These are phyloP conservation scores for Microstroma glucosiphilum DNA, from an alignment of 1,284 basidiomycete species.

Conservation along the genomic window DNA sequence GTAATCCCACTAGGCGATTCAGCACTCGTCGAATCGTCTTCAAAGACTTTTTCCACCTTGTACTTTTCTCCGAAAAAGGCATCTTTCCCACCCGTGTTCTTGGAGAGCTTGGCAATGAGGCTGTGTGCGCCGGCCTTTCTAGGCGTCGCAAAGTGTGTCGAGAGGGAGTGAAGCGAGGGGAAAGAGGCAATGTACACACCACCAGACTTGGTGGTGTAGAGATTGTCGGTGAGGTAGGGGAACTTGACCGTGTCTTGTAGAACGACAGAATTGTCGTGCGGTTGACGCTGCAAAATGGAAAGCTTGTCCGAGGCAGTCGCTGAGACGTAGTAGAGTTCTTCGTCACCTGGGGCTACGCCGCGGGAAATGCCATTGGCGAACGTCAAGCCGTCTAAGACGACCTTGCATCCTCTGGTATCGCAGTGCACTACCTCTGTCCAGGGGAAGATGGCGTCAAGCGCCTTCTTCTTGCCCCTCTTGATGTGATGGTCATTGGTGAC, in stretches of 20 bases:
- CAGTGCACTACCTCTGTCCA: conserved; percentile 29
- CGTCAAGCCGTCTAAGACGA: conserved; percentile 20
- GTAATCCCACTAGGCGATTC: neutral
- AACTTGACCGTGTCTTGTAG: conserved; percentile 26
- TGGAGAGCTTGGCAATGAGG: conserved; percentile 26
- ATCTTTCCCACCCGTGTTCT: conserved; percentile 22
- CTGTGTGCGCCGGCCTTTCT: no score
- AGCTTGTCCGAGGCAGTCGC: conserved; percentile 3
- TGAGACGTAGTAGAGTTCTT: neutral
- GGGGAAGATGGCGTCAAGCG: conserved; percentile 22
- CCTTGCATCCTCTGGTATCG: conserved; percentile 36
- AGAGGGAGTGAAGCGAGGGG: neutral
- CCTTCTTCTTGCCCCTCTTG: conserved; percentile 21
- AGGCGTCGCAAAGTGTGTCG: neutral
- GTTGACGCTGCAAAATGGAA: conserved; percentile 26
- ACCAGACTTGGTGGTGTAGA: conserved; percentile 11
- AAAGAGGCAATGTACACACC: neutral
- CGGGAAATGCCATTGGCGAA: conserved; percentile 32
- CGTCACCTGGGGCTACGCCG: neutral
- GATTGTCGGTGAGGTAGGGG: conserved; percentile 34
- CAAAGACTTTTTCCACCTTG: conserved; percentile 31
- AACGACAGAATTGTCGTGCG: conserved; percentile 24
- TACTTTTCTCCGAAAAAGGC: conserved; percentile 38
- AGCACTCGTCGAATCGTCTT: conserved; percentile 24
- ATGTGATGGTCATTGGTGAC: conserved; percentile 38